Conservation (phyloP, 2,329 filamentous ascomycete genomes). For the Chlorencoelia australis region DNA sequence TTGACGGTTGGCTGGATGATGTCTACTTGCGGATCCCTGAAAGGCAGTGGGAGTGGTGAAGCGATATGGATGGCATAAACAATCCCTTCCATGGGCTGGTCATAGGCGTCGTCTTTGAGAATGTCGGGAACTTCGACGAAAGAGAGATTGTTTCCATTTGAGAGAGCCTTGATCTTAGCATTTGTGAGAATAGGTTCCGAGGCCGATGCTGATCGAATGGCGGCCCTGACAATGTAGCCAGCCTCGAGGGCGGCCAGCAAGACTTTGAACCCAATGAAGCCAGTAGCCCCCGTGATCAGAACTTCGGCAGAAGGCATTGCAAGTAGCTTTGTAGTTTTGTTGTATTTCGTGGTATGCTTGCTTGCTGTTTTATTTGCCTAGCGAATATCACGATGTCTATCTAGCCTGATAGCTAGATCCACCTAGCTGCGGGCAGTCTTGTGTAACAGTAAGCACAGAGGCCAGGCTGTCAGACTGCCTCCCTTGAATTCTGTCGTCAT, state of each 20-base stretch:
- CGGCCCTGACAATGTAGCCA: background rate
- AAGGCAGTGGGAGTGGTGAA: background rate
- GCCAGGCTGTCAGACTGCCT: too few relatives aligned
- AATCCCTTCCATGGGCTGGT: background rate
- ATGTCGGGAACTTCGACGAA: slow-evolving; percentile 1
- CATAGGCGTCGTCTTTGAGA: background rate
- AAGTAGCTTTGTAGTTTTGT: too few relatives aligned
- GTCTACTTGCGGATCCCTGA: background rate
- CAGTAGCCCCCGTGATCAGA: background rate
- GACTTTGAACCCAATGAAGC: background rate
- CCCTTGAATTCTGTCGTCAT: too few relatives aligned
- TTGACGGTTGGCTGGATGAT: background rate
- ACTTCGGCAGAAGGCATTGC: background rate
- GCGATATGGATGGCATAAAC: slow-evolving; percentile 1
- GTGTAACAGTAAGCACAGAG: too few relatives aligned
- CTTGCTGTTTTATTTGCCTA: too few relatives aligned
- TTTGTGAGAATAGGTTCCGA: background rate
- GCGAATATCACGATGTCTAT: too few relatives aligned
- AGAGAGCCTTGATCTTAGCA: background rate
- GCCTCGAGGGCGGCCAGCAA: background rate
- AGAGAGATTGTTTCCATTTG: background rate
- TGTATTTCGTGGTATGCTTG: too few relatives aligned
- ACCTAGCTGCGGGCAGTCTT: too few relatives aligned
- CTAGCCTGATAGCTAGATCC: too few relatives aligned
- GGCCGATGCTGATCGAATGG: background rate